Evolutionary conservation across 1,284 basidiomycete species (phyloP), one percentile per base, ranked within the genome.

Genomic region (Rhodotorula sp.): DNA sequence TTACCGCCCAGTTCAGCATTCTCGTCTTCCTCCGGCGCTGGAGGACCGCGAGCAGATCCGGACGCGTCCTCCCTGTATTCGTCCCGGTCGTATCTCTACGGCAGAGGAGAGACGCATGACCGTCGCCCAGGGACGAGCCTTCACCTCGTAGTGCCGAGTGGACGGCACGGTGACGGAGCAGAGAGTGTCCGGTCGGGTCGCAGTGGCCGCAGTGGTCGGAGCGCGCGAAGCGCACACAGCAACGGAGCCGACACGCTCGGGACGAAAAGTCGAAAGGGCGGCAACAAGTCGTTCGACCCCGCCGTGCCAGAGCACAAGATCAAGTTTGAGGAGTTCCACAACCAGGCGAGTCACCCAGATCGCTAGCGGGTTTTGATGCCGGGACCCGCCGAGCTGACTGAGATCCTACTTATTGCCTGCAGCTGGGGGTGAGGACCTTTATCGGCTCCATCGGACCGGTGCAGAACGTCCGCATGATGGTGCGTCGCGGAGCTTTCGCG

Each of bases 381-480:
- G 20, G 45, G 18, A 18, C 26, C 22, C 26, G 20, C 5, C 29
- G 26, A 29, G 29, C 44, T 10, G 15, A 8, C 12, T 3, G 7
- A 0, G 8, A 18, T 30, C 6, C 18, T 14, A 6, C 6, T n/a
- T 7, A 76, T 60, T 76, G 10, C 64, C 0, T 18, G 18, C 78
- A 82, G 75, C 80, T 82, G 55, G 95, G 96, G 20, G 95, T 98
- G 22, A 85, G 95, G 64, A 97, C 95, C 10, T 89, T 99, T 37
- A 85, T 89, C 75, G 95, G 95, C 20, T 89, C 87, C 76, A 92
- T 99, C 70, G 95, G 94, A 0, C 90, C 91, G 33, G 91, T 95
- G 45, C 84, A 89, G 71, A 88, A 92, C 66, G 82, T 83, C 24
- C 80, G 82, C 37, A 83, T 83, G 82, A 78, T 80, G 91, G 92